Conservation (phyloP, 2,329 filamentous ascomycete genomes). For the Fonsecaea nubica region DNA sequence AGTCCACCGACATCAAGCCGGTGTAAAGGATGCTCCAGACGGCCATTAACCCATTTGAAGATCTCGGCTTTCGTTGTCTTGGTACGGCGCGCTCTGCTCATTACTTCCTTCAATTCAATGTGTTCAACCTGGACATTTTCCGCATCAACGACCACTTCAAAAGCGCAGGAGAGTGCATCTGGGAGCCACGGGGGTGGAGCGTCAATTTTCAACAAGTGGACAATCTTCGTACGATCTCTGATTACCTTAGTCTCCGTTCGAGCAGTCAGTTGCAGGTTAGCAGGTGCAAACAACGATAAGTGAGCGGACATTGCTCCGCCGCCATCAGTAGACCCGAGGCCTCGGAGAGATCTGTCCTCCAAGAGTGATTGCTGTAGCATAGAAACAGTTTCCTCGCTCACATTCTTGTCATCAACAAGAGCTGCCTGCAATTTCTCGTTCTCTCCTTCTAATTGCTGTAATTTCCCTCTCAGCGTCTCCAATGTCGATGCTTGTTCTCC, state of each 20-base stretch:
- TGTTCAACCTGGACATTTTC: conserved; percentile 28
- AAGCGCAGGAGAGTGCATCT: conserved; percentile 25
- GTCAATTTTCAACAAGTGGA: conserved; percentile 31
- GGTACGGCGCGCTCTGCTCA: conserved; percentile 3
- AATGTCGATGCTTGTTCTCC: conserved; percentile 24
- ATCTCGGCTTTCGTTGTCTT: conserved; percentile 24
- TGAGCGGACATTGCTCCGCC: conserved; percentile 16
- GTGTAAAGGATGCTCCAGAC: conserved; percentile 34
- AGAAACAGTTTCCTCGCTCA: conserved; percentile 18
- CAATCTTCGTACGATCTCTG: conserved; percentile 25
- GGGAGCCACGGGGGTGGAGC: conserved; percentile 38
- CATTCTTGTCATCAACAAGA: conserved; percentile 19
- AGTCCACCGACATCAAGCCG: conserved; percentile 33
- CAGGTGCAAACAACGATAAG: conserved; percentile 39
- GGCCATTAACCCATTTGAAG: conserved; percentile 33
- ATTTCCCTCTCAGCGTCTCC: conserved; percentile 17
- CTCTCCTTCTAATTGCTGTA: conserved; percentile 20
- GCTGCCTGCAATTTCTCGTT: conserved; percentile 23
- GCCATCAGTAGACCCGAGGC: not conserved
- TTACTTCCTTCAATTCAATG: conserved; percentile 21
- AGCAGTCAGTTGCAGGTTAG: conserved; percentile 32
- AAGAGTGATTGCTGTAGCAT: conserved; percentile 8
- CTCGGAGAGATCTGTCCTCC: not conserved
- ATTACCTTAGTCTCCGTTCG: conserved; percentile 24
- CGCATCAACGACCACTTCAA: conserved; percentile 33